A percentile compares a stretch with the other conserved stretches of the same genome.
These are phyloP conservation scores for Leccinum incarnatum DNA, from an alignment of 768 basidiomycete genomes.

Conservation along the genomic window DNA sequence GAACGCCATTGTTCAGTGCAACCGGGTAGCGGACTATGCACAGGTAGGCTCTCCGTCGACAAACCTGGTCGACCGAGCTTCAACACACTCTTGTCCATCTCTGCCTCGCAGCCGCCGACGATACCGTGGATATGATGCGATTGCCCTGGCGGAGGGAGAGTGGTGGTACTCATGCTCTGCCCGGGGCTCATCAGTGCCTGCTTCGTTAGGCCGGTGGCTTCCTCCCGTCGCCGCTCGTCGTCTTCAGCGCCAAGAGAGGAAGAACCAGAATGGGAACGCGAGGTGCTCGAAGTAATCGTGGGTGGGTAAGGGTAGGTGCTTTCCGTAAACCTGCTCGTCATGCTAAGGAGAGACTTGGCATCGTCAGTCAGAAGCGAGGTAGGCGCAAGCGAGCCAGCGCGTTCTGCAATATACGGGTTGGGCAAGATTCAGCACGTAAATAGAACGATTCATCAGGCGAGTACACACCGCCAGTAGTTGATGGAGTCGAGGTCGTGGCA, in stretches of 20 bases:
- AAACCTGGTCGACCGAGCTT: conserved; percentile 71
- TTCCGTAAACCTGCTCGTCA: conserved; percentile 27
- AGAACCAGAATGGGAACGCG: conserved; percentile 19
- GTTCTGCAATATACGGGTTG: conserved; percentile 14
- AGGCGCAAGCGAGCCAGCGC: conserved; percentile 11
- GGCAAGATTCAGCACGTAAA: conserved; percentile 14
- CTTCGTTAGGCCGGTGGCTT: conserved; percentile 20
- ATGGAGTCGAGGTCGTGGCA: not conserved
- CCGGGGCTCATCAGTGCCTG: conserved; percentile 23
- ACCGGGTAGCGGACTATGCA: conserved; percentile 5
- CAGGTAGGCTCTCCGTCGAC: conserved; percentile 69
- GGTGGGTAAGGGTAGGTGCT: conserved; percentile 28
- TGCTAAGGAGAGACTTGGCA: conserved; percentile 29
- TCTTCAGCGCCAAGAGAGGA: conserved; percentile 22
- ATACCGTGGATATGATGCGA: conserved; percentile 2
- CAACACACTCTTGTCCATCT: conserved; percentile 76
- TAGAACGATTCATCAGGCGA: not conserved
- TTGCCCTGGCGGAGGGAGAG: conserved; percentile 29
- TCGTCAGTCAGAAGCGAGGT: conserved; percentile 22
- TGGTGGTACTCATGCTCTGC: conserved; percentile 27
- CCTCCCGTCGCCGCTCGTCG: conserved; percentile 23
- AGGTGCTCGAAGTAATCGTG: conserved; percentile 18
- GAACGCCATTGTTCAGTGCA: not conserved
- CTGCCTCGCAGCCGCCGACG: conserved; percentile 3
- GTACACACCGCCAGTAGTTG: conserved; percentile 24